Base-by-base conservation (phyloP, 305 asterid species). In the Fraxinus sp. region DNA sequence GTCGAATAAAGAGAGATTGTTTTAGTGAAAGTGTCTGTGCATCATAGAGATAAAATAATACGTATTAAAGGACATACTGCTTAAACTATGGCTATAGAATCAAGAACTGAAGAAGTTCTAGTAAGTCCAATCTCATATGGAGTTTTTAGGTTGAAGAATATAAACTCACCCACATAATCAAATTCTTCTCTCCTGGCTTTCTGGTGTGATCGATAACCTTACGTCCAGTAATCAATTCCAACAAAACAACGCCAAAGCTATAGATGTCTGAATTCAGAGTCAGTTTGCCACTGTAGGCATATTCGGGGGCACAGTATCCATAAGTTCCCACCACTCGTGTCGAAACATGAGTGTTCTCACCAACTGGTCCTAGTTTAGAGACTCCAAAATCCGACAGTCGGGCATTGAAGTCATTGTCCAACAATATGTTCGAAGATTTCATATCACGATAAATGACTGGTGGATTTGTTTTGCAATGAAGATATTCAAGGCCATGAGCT, bases 321-420 rank as follows among this genome's bases (percentile, higher is more conserved):
- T 89, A 90, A 14, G 93, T 90, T 36, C 93, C 93, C 93, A 90
- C 88, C 32, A 90, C 92, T 13, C 93, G 89, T 0, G 93, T 90
- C 11, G 93, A 90, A 55, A 90, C 93, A 39, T 90, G 93, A 36
- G 93, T 90, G 74, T 90, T 90, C 83, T 89, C 93, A 0, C 97
- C 98, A 30, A 95, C 95, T 0, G 98, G 98, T 3, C 98, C 98
- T 76, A 95, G 88, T 84, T 93, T 95, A 24, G 97, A 98, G 0
- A 93, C 92, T 7, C 98, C 98, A 46, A 93, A 95, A 91, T 95
- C 98, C 2, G 97, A 95, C 70, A 95, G 90, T 89, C 92, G 92
- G 3, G 91, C 93, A 20, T 92, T 92, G 88, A 92, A 95, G 79
- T 91, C 94, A 3, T 91, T 62, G 90, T 95, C 97, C 86, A 93